These are phyloP conservation scores for Pseudopithomyces chartarum DNA, from an alignment of 2,329 filamentous ascomycete species.

Conservation along the genomic window DNA sequence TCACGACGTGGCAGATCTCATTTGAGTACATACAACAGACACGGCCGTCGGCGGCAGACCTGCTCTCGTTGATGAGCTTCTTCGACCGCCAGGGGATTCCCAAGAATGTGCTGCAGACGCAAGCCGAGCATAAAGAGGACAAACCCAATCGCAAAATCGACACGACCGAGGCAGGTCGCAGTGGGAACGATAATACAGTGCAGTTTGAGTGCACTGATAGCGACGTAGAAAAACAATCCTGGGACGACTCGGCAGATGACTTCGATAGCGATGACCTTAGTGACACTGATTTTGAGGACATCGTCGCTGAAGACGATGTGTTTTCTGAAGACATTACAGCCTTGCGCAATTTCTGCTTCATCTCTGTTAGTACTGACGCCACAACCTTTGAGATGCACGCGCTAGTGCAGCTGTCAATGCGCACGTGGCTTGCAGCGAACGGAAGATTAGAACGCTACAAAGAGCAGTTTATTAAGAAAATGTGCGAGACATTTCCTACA, in stretches of 20 bases:
- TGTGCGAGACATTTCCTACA: constrained; percentile 12
- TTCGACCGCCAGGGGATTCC: constrained; percentile 53
- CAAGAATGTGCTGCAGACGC: constrained; percentile 30
- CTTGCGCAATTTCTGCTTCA: constrained; percentile 19
- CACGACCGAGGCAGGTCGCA: background rate
- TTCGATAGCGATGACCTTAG: background rate
- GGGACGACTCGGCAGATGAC: background rate
- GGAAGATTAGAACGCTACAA: constrained; percentile 8
- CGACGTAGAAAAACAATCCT: background rate
- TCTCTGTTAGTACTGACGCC: constrained; percentile 5
- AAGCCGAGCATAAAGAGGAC: background rate
- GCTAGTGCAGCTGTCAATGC: constrained; percentile 17
- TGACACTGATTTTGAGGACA: background rate
- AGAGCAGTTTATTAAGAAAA: constrained; percentile 10
- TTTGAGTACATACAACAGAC: constrained; percentile 2
- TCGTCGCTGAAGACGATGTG: constrained; percentile 15
- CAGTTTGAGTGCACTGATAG: background rate
- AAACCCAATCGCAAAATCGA: background rate
- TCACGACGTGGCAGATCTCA: background rate
- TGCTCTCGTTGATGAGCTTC: background rate
- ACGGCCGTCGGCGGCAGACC: constrained; percentile 8
- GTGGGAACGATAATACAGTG: background rate
- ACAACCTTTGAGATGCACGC: constrained; percentile 12
- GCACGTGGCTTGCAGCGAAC: constrained; percentile 11
- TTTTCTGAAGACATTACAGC: constrained; percentile 15